These are phyloP conservation scores for Hansenula anomala DNA, from an alignment of 1,139 yeast species.

Conservation along the genomic window DNA sequence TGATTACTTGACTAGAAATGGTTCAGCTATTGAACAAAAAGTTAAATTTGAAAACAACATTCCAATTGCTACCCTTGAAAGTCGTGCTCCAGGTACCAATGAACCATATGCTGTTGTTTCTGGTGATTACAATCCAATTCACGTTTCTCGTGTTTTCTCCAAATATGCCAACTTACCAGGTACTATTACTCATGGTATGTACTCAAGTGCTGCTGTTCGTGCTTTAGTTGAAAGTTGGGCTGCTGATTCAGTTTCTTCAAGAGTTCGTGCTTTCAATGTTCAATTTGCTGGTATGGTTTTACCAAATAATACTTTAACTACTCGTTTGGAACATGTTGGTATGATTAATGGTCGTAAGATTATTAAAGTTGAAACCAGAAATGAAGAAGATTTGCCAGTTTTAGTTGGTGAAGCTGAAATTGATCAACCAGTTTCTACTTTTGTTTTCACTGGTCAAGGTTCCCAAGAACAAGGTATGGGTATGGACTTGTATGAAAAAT, in stretches of 20 bases:
- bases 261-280: conserved; percentile 94
- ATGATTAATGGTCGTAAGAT: conserved; percentile 99
- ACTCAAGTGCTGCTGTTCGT: conserved; percentile 92
- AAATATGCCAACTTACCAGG: conserved; percentile 92
- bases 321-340: conserved; percentile 92
- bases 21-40: conserved; percentile 92
- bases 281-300: conserved; percentile 94
- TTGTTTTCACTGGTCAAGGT: conserved; percentile 99
- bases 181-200: conserved; percentile 98
- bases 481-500: conserved; percentile 91
- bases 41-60: conserved; percentile 84
- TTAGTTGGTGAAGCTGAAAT: conserved; percentile 96
- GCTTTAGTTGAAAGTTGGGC: conserved; percentile 97
- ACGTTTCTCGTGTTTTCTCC: conserved; percentile 93
- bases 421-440: conserved; percentile 95
- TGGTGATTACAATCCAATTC: conserved; percentile 98
- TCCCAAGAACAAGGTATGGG: conserved; percentile 99
- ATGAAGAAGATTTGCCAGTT: conserved; percentile 76
- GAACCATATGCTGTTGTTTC: conserved; percentile 97
- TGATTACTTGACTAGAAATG: conserved; percentile 89
- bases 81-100: conserved; percentile 62
- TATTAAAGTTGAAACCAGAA: conserved; percentile 84
- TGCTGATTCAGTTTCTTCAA: conserved; percentile 91
- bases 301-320: conserved; percentile 87
- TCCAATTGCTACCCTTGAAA: conserved; percentile 63